These are phyloP conservation scores for Calonectria ilicicola DNA, from an alignment of 2,329 filamentous ascomycete species.

Conservation along the genomic window DNA sequence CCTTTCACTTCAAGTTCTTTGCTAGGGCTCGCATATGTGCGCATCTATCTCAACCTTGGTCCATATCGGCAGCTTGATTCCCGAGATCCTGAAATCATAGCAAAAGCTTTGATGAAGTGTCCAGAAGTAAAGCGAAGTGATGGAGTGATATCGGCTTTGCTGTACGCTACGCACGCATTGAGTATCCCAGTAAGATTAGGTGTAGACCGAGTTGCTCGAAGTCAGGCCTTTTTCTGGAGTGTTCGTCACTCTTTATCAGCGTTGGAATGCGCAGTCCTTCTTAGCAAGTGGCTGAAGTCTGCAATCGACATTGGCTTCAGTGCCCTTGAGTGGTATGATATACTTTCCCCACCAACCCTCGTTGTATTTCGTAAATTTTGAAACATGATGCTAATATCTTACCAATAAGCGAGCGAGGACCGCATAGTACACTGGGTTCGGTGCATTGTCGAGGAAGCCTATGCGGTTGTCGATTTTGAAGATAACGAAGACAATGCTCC, in stretches of 20 bases:
- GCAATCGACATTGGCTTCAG: slow-evolving; percentile 26
- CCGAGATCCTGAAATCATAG: slow-evolving; percentile 54
- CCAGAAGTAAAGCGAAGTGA: slow-evolving; percentile 60
- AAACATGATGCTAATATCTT: neutral
- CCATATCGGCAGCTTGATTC: slow-evolving; percentile 57
- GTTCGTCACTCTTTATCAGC: slow-evolving; percentile 67
- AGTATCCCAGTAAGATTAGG: slow-evolving; percentile 68
- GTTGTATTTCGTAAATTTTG: neutral
- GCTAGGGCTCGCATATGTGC: slow-evolving; percentile 58
- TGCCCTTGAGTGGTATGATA: slow-evolving; percentile 44
- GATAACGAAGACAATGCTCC: slow-evolving; percentile 45
- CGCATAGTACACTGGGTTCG: slow-evolving; percentile 60
- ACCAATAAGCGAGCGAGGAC: slow-evolving; percentile 53
- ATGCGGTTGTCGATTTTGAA: slow-evolving; percentile 51
- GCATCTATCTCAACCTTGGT: slow-evolving; percentile 59
- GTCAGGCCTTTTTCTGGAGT: slow-evolving; percentile 68
- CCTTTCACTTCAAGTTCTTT: slow-evolving; percentile 60
- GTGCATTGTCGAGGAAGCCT: slow-evolving; percentile 59
- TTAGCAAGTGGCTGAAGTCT: slow-evolving; percentile 62
- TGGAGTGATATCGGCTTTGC: slow-evolving; percentile 59
- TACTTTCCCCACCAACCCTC: no score
- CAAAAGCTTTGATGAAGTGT: slow-evolving; percentile 50
- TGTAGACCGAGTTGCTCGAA: slow-evolving; percentile 65
- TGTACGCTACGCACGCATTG: slow-evolving; percentile 66
- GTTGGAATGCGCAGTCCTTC: slow-evolving; percentile 65